Evolutionary conservation across 768 basidiomycete genomes (phyloP).

Genomic region (Mrakia blollopis): DNA sequence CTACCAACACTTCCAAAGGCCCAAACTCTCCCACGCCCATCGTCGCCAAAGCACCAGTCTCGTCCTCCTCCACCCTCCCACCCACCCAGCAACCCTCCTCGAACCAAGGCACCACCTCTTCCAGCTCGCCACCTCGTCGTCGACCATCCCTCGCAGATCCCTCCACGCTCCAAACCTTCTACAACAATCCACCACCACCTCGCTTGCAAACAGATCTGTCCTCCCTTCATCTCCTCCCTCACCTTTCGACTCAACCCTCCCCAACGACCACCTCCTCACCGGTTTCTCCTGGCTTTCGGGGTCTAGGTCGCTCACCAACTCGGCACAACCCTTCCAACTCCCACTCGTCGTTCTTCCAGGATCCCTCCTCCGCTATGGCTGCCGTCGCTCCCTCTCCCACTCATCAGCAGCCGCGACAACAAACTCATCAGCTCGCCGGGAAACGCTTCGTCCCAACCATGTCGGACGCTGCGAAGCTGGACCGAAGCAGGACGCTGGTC

Average conservation of each 20-base stretch:
- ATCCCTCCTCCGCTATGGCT: not conserved
- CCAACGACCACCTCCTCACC: not conserved
- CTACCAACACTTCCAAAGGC: not conserved
- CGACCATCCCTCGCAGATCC: not conserved
- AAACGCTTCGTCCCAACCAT: slow-evolving; percentile 8
- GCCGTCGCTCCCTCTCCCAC: not conserved
- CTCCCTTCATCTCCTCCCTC: slow-evolving; percentile 1
- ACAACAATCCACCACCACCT: not conserved
- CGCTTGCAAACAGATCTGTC: not conserved
- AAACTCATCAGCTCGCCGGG: not conserved
- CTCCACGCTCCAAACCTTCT: not conserved
- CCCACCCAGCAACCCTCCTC: not conserved
- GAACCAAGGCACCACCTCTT: not conserved
- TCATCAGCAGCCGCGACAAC: too few species aligned
- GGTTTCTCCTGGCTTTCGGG: not conserved
- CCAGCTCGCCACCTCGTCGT: not conserved
- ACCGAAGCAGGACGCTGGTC: slow-evolving; percentile 10
- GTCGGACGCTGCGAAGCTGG: slow-evolving; percentile 7
- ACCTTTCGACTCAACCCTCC: not conserved
- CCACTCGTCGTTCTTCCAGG: slow-evolving; percentile 9
- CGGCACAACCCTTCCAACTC: slow-evolving; percentile 13
- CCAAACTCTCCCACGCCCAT: not conserved
- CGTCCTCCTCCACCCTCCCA: not conserved
- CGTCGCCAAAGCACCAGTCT: not conserved
- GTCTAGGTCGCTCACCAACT: not conserved